Evolutionary conservation across 176 grass and related monocot genomes (phyloP), one percentile per base, ranked within the genome.

Genomic region (Poa pratensis): DNA sequence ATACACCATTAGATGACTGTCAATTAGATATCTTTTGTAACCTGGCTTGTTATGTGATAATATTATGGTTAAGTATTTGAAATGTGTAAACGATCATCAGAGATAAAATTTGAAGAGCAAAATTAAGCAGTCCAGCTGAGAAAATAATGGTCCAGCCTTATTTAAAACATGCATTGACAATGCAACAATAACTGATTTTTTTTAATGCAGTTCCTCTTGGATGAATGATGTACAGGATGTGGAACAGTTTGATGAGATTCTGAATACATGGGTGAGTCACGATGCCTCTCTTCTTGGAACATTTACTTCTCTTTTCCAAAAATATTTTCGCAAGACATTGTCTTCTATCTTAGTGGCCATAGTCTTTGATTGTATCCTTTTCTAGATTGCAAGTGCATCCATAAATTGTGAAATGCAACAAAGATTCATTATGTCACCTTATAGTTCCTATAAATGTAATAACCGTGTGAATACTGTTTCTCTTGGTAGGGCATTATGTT

Each of bases 211-310:
- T 88, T 90, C 71, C 32, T 89, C 90, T n/a, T 92, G 96, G 90
- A 79, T 80, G 71, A 77, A 79, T 61, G 89, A 95, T 85, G 45
- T 79, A 75, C 79, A 86, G 67, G 84, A 32, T 66, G 69, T 76
- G 28, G 79, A 92, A 27, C 89, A 89, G 50, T 82, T 88, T 42
- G 85, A 82, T 2, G 71, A 84, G 86, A 80, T 42, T 88, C 96
- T 40, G 93, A 99, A 67, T 99, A 99, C 77, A 99, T 96, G 93
- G 96, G 96, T 95, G 65, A 71, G 89, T 82, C 11, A 0, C 43
- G 22, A 39, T 69, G 16, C 9, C 66, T 13, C 40, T n/a, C 57
- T 20, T 75, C 14, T 42, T 49, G 27, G 16, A 66, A 28, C 3
- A 64, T 84, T 73, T 83, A 39, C 1, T 68, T 45, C 77, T 2